Percentiles rank a stretch among this genome's conserved stretches.
phyloP scores from a whole-genome alignment of 345 rosid species.

The Noccaea caerulescens region DNA sequence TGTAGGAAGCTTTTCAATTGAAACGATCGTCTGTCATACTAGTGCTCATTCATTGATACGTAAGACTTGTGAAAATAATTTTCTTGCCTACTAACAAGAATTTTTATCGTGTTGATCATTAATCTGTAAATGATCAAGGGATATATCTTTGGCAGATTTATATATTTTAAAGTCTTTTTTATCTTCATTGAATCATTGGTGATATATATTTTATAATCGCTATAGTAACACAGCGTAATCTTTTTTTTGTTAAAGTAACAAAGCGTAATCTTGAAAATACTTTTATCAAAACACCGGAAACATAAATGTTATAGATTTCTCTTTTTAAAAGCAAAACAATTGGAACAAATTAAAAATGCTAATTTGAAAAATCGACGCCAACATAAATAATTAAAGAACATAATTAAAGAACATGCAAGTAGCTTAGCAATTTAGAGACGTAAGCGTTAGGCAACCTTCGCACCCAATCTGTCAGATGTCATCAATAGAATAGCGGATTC shows the following conservation, averaged over 20 bases:
- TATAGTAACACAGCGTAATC: no score
- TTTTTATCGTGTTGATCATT: neutral
- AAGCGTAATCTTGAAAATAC: no score
- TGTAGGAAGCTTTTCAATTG: neutral
- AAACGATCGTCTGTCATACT: neutral
- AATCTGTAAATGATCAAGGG: neutral
- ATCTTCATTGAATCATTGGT: neutral
- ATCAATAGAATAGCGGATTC: neutral
- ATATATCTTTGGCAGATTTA: neutral
- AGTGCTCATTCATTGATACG: neutral
- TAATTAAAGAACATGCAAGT: no score
- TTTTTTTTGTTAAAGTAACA: no score
- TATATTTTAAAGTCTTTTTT: neutral
- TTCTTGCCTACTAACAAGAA: neutral
- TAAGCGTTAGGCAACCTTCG: conserved; percentile 17
- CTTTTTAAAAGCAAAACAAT: no score
- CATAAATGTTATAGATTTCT: no score
- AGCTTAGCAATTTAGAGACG: neutral
- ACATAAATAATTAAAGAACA: no score
- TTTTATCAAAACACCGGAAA: no score
- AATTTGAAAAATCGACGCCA: no score
- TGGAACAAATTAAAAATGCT: no score
- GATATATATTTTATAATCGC: neutral
- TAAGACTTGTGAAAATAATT: neutral
- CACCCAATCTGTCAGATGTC: neutral